A percentile compares a stretch with the other conserved stretches of the same genome.
phyloP scores from a whole-genome alignment of 768 basidiomycete genomes.

The Kwoniella sp. region DNA sequence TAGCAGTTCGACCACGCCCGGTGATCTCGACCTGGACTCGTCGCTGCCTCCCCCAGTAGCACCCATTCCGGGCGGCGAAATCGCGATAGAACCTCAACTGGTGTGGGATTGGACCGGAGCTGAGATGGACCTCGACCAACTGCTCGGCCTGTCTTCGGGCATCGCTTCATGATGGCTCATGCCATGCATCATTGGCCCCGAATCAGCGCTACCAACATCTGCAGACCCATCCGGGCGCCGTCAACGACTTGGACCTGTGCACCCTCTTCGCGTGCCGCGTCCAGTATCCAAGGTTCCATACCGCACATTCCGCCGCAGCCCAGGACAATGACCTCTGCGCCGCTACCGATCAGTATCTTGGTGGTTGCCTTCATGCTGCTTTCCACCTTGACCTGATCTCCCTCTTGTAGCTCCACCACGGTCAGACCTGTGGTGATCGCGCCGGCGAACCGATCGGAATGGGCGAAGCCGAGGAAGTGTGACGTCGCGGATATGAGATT shows the following conservation, averaged over 20 bases:
- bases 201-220: slow-evolving; percentile 20
- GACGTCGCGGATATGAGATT: slow-evolving; percentile 18
- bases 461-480: slow-evolving; percentile 17
- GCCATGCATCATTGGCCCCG: slow-evolving; percentile 4
- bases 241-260: slow-evolving; percentile 23
- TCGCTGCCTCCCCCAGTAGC: background rate
- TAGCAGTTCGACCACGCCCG: slow-evolving; percentile 8
- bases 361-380: slow-evolving; percentile 20
- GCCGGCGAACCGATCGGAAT: slow-evolving; percentile 20
- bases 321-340: slow-evolving; percentile 21
- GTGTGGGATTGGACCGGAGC: slow-evolving; percentile 11
- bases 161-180: background rate
- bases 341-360: slow-evolving; percentile 7
- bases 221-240: slow-evolving; percentile 26
- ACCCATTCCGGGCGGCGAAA: background rate
- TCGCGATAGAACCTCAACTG: slow-evolving; percentile 2
- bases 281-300: slow-evolving; percentile 25
- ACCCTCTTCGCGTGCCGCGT: slow-evolving; percentile 13
- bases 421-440: slow-evolving; percentile 21
- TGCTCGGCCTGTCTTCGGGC: background rate
- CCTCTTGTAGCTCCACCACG: slow-evolving; percentile 31
- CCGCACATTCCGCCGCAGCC: slow-evolving; percentile 37
- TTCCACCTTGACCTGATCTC: slow-evolving; percentile 26
- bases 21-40: background rate
- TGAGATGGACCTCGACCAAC: slow-evolving; percentile 7